phyloP scores from a whole-genome alignment of 2,329 filamentous ascomycete genomes.

The Scytalidium sp. region DNA sequence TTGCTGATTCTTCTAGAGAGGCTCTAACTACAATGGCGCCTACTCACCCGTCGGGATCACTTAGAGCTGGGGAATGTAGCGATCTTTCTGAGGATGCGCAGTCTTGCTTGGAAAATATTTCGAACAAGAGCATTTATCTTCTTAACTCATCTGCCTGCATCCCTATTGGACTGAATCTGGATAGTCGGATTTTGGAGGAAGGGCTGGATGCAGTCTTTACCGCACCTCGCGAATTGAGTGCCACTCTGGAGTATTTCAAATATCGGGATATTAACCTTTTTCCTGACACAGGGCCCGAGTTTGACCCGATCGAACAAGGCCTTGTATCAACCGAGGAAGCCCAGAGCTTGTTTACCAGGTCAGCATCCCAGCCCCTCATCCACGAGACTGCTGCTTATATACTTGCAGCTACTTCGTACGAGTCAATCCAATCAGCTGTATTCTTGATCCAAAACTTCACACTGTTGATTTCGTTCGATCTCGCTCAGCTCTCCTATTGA shows the following conservation, averaged over 20 bases:
- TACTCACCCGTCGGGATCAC: no score
- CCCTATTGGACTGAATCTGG: slow-evolving; percentile 10
- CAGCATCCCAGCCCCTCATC: slow-evolving; percentile 5
- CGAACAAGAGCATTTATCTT: no score
- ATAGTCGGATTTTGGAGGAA: background rate
- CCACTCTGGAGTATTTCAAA: background rate
- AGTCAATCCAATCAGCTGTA: slow-evolving; percentile 27
- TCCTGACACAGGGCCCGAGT: slow-evolving; percentile 22
- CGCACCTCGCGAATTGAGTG: background rate
- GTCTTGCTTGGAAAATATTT: no score
- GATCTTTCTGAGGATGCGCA: no score
- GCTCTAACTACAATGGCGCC: no score
- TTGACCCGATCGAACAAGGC: slow-evolving; percentile 27
- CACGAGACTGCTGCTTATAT: background rate
- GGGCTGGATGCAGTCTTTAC: background rate
- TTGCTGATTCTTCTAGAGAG: no score
- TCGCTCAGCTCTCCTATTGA: slow-evolving; percentile 26
- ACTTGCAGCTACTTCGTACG: slow-evolving; percentile 24
- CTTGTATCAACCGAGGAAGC: slow-evolving; percentile 28
- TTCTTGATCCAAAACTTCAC: slow-evolving; percentile 27
- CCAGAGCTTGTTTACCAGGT: slow-evolving; percentile 24
- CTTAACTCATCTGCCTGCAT: background rate
- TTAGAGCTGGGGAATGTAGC: no score
- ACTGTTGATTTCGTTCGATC: slow-evolving; percentile 24
- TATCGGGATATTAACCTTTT: background rate